Percentiles rank a stretch among this genome's conserved stretches.
phyloP scores from a whole-genome alignment of 2,329 filamentous ascomycete genomes.

The Neonectria hederae region DNA sequence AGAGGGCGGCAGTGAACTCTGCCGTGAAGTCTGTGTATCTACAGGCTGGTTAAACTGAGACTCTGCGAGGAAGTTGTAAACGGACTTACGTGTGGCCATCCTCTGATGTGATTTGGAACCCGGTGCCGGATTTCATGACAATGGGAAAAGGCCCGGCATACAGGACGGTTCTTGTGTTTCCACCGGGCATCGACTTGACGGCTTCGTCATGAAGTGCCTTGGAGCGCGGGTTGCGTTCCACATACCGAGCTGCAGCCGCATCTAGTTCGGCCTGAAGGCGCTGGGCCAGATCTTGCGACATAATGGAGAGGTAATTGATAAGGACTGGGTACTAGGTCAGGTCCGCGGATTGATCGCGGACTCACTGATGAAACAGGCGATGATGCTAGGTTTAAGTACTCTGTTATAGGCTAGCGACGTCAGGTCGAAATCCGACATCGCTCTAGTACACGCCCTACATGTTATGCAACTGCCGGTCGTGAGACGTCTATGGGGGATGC shows the following conservation, averaged over 20 bases:
- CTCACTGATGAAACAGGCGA: neutral
- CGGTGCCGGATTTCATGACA: slow-evolving; percentile 50
- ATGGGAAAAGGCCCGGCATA: slow-evolving; percentile 57
- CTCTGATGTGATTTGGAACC: slow-evolving; percentile 51
- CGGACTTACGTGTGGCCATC: slow-evolving; percentile 50
- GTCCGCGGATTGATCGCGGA: neutral
- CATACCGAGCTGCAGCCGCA: slow-evolving; percentile 48
- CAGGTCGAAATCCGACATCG: neutral
- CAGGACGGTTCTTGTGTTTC: slow-evolving; percentile 58
- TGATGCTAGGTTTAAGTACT: neutral
- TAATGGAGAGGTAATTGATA: slow-evolving; percentile 6
- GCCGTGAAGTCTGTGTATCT: slow-evolving; percentile 69
- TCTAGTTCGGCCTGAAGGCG: slow-evolving; percentile 43
- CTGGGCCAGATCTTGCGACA: slow-evolving; percentile 32
- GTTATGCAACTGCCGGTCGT: neutral
- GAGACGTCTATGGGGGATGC: neutral
- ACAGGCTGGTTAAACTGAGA: neutral
- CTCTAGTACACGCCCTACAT: neutral
- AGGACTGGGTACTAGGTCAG: neutral
- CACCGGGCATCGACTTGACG: slow-evolving; percentile 52
- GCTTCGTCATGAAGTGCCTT: slow-evolving; percentile 50
- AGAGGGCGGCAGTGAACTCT: slow-evolving; percentile 72
- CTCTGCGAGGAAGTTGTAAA: too few relatives aligned
- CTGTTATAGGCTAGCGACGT: neutral
- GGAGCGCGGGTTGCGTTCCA: slow-evolving; percentile 50